Conservation (phyloP, 441 rosid species). For the Gossypium trilobum region DNA sequence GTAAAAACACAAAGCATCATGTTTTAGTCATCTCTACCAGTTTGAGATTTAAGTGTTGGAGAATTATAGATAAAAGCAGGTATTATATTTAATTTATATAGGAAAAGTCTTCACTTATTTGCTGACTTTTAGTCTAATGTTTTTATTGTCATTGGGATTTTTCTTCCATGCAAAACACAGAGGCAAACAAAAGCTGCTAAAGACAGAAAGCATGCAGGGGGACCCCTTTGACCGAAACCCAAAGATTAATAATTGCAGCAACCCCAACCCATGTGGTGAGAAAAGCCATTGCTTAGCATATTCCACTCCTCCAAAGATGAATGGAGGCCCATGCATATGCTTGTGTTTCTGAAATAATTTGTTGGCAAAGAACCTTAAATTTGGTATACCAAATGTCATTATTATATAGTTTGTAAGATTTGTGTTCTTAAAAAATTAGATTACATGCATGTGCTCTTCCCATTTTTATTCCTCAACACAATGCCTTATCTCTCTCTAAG, state of each 20-base stretch:
- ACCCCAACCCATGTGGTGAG: constrained; percentile 30
- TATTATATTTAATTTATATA: not conserved
- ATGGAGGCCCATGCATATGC: constrained; percentile 12
- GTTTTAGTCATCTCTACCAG: not conserved
- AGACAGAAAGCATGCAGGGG: not conserved
- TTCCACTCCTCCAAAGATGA: not conserved
- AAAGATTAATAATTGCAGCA: not conserved
- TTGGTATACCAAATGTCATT: not conserved
- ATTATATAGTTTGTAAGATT: not conserved
- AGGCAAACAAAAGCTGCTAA: constrained; percentile 18
- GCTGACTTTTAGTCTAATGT: not conserved
- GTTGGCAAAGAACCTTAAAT: not conserved
- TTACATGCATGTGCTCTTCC: not conserved
- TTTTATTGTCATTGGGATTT: not conserved
- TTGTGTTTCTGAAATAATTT: not conserved
- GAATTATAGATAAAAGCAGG: too few relatives aligned
- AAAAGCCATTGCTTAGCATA: not conserved
- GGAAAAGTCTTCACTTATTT: not conserved
- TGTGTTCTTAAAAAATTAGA: not conserved
- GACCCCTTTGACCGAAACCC: constrained; percentile 10
- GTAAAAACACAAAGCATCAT: not conserved
- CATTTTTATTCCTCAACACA: not conserved
- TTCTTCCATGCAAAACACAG: not conserved
- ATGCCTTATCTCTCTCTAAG: not conserved
- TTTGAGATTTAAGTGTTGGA: not conserved